Evolutionary conservation across 1,284 basidiomycete genomes (phyloP), one percentile per base, ranked within the genome.

Genomic region (Trametes polyzona): DNA sequence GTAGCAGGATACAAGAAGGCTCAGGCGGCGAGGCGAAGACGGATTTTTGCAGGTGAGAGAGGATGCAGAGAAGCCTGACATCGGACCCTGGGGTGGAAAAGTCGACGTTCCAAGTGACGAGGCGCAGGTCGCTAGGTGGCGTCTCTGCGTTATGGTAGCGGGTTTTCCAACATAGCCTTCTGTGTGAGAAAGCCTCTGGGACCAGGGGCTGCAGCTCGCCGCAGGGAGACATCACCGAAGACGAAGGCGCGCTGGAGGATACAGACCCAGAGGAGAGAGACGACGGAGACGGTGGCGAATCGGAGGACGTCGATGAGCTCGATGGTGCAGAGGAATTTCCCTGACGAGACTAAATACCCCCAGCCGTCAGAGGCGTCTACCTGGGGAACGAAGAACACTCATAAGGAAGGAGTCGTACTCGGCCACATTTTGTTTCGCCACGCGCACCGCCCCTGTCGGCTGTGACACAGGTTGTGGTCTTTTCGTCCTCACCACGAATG

Each of bases 41-140:
- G 7, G 78, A 74, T 37, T 71, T 66, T 64, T 80, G 78, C 55
- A 90, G 76, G 67, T 87, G 74, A 14, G 78, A 73, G 51, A 90
- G 73, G n/a, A 76, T 78, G 3, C 74, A 69, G 2, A 60, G 57
- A 12, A 87, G 73, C 9, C 88, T 80, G 52, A 74, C 73, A 26
- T 71, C 71, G 9, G 66, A 67, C 36, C 73, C 63, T 0, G 67
- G 62, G 10, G 72, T 70, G 50, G 69, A 64, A 66, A 80, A 84
- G 66, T 87, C 81, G 47, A 90, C 66, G 68, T 90, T 90, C 88
- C 88, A 90, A 32, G 85, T 82, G 56, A 88, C 67, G 37, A 90
- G 65, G 44, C 75, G 75, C 44, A 88, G 63, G 32, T 66, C 74
- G 27, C 73, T 74, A 24, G 76, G 78, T 55, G 73, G 72, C 12